Base-by-base conservation (phyloP, 2,329 filamentous ascomycete genomes). In the Ilyonectria mors-panacis region DNA sequence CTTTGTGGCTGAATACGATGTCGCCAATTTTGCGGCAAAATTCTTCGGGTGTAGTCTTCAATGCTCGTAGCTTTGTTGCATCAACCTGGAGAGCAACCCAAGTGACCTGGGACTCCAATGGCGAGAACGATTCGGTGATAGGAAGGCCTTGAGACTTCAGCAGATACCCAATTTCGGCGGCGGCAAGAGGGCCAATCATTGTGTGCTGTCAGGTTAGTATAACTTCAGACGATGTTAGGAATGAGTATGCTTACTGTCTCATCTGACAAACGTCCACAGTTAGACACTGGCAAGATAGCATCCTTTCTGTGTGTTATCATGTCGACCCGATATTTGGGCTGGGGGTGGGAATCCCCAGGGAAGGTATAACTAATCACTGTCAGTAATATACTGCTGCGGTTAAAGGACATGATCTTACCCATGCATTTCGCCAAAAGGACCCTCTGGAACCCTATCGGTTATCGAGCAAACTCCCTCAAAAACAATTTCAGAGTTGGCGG, bases 61-160 rank as follows among this genome's bases (percentile, higher is more conserved):
- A 85, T 9, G 84, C 82, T 33, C 86, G 85, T 9, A 91, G 82
- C 73, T 86, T 86, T 6, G 82, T 79, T 1, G 84, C 87, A 73
- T 92, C 89, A 23, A 90, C 85, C 65, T 89, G 85, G 72, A 92
- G 70, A 0, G 78, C 84, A 0, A 80, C 79, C 85, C 85, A 87
- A 0, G 81, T 86, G 0, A 83, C 84, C 63, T 85, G 82, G 0
- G 83, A 79, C 65, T 85, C 83, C 55, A 85, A 83, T 0, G 83
- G 84, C 0, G 83, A 68, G 67, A 81, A 84, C 1, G 80, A 80
- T 13, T 86, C 81, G 4, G 70, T 81, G 58, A 87, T 77, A 0
- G 85, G 85, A 2, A 87, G 75, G 1, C 76, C 79, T 5, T 75
- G 57, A 8, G 63, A 62, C 15, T 45, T 62, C 19, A 70, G 57